These are phyloP conservation scores for Pseudonitzschia pungens DNA, from an alignment of 108 stramenopile species.

Conservation along the genomic window DNA sequence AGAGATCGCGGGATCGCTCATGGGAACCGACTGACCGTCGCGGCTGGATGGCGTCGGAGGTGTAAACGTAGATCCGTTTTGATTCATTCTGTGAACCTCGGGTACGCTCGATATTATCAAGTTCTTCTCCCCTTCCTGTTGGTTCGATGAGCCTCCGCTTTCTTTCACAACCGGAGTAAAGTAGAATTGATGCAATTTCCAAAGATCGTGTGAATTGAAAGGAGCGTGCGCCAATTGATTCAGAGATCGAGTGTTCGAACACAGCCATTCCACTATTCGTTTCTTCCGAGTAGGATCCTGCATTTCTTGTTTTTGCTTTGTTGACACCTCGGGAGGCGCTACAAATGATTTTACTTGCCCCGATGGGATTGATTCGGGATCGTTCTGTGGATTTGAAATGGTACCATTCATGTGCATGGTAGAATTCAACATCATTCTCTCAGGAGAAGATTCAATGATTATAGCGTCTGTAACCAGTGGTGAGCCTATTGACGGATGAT, in stretches of 20 bases:
- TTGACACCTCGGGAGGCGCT: constrained; percentile 40
- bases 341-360: constrained; percentile 45
- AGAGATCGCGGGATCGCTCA: constrained; percentile 44
- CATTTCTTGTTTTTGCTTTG: constrained; percentile 30
- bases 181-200: constrained; percentile 76
- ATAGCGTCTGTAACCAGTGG: constrained; percentile 63
- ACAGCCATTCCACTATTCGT: constrained; percentile 79
- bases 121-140: not conserved
- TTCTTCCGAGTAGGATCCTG: constrained; percentile 67
- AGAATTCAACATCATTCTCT: constrained; percentile 8
- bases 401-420: not conserved
- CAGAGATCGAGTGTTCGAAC: constrained; percentile 61
- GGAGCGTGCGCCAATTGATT: constrained; percentile 72
- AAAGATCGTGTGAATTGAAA: constrained; percentile 68
- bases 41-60: constrained; percentile 12
- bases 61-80: constrained; percentile 14
- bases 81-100: constrained; percentile 38
- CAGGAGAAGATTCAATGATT: constrained; percentile 53
- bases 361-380: not conserved
- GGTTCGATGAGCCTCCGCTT: constrained; percentile 43
- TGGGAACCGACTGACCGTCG: constrained; percentile 28
- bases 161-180: constrained; percentile 76
- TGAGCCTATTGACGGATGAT: constrained; percentile 55
- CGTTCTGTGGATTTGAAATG: not conserved
- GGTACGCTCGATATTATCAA: constrained; percentile 43